Evolutionary conservation across 148 eudicot species (phyloP), one percentile per base, ranked within the genome.

Genomic region (Amaranthus cruentus): DNA sequence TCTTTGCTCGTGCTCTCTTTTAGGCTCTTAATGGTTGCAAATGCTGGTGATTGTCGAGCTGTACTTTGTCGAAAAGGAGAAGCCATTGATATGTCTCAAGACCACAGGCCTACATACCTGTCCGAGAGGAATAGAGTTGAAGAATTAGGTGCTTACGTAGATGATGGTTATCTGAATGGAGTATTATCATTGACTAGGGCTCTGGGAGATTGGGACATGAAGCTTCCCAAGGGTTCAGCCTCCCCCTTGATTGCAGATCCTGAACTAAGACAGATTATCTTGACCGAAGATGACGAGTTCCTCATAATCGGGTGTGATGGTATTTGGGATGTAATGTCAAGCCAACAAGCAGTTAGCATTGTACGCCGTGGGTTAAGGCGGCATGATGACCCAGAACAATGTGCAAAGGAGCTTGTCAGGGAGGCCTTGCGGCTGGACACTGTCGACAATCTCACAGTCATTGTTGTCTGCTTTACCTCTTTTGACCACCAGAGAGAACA

Each of bases 171-270:
- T 69, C 89, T 92, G 7, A 92, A 92, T 57, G 96, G 96, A 15
- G 89, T 88, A 38, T 68, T 92, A 7, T 92, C 96, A 0, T 88
- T 92, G 6, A 82, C 95, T 7, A 73, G 97, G 55, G 95, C 96
- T 21, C 68, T 92, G 44, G 95, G 97, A 4, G 97, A 92, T 73
- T 92, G 97, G 97, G 92, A 89, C 81, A 82, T 92, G 91, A 92
- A 92, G 77, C 75, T 87, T 4, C 87, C 95, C 21, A 79, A 83
- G 47, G 88, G 91, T 55, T 81, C 87, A 5, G 54, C 87, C 42
- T 92, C 97, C 0, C 91, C 95, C 72, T 87, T 92, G 53, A 90
- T 84, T 6, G 83, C 96, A 2, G 96, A 92, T 68, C 96, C 92
- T 18, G 97, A 92, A 62, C 44, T 90, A 12, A 73, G 83, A 63